A percentile compares a stretch with the other conserved stretches of the same genome.
Evolutionary conservation across 2,329 filamentous ascomycete genomes (phyloP).

Genomic region (Coniochaeta prunicola): DNA sequence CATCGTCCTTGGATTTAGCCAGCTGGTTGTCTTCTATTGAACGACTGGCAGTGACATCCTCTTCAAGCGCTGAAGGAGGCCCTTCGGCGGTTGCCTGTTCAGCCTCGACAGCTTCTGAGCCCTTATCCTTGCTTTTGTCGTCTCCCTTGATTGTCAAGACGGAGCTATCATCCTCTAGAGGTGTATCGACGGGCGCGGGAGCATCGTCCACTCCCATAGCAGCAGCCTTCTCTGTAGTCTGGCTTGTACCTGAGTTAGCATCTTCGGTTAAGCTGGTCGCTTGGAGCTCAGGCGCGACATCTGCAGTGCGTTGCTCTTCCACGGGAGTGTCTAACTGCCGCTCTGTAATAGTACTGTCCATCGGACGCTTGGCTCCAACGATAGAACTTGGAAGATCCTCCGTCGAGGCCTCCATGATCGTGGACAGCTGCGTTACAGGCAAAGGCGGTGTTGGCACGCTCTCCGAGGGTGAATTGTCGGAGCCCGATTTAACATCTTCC

Average conservation of each 20-base stretch:
- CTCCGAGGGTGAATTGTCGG: neutral
- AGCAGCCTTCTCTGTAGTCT: neutral
- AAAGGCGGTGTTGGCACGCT: neutral
- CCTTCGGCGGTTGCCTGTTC: neutral
- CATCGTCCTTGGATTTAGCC: neutral
- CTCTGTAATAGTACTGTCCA: neutral
- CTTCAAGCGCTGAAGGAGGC: neutral
- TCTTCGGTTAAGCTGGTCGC: neutral
- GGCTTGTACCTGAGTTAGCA: neutral
- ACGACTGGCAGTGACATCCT: neutral
- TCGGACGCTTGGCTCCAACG: neutral
- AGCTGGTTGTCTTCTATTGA: neutral
- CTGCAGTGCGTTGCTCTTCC: neutral
- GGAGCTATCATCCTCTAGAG: neutral
- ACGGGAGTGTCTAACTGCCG: neutral
- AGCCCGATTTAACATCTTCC: neutral
- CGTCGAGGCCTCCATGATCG: constrained; percentile 1
- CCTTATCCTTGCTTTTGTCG: constrained; percentile 18
- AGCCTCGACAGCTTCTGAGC: constrained; percentile 11
- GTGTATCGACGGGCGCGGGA: neutral
- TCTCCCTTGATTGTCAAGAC: constrained; percentile 7
- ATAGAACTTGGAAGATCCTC: neutral
- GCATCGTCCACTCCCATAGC: neutral
- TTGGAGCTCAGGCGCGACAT: neutral
- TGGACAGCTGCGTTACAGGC: neutral